These are phyloP conservation scores for Fusarium avenaceum DNA, from an alignment of 2,329 filamentous ascomycete genomes.

Conservation along the genomic window DNA sequence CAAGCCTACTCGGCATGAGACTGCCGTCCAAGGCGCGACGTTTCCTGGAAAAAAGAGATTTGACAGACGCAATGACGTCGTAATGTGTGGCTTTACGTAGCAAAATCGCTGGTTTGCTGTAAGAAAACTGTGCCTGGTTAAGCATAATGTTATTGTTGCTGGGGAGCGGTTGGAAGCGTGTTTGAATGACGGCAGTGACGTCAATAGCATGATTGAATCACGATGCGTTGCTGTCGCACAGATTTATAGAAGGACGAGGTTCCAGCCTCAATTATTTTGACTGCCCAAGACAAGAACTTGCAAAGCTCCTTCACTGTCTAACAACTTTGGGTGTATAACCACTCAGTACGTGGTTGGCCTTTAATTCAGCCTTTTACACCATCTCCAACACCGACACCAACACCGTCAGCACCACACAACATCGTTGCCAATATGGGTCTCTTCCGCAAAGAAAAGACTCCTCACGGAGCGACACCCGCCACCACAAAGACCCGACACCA, in stretches of 20 bases:
- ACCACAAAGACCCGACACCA: slow-evolving; percentile 19
- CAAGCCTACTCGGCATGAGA: slow-evolving; percentile 37
- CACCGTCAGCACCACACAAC: not conserved
- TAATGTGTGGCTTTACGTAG: slow-evolving; percentile 29
- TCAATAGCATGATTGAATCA: slow-evolving; percentile 16
- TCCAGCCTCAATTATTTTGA: slow-evolving; percentile 7
- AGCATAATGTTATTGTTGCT: slow-evolving; percentile 3
- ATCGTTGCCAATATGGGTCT: slow-evolving; percentile 31
- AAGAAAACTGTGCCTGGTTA: not conserved
- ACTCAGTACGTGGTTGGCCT: slow-evolving; percentile 3
- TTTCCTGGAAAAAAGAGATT: slow-evolving; percentile 11
- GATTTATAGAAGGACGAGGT: slow-evolving; percentile 29
- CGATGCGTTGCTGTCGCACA: slow-evolving; percentile 3
- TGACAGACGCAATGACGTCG: slow-evolving; percentile 34
- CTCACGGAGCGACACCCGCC: slow-evolving; percentile 17
- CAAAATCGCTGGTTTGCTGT: not conserved
- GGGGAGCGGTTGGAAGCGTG: not conserved
- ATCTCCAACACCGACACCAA: slow-evolving; percentile 6
- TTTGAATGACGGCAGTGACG: slow-evolving; percentile 22
- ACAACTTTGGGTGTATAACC: slow-evolving; percentile 2
- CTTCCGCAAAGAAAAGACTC: slow-evolving; percentile 36
- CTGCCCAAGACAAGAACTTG: slow-evolving; percentile 3
- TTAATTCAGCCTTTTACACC: slow-evolving; percentile 2
- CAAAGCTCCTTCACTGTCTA: slow-evolving; percentile 14
- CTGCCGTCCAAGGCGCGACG: slow-evolving; percentile 33